These are phyloP conservation scores for Chlamydomonas schloesseri DNA, from an alignment of 139 green algal genomes.

Conservation along the genomic window DNA sequence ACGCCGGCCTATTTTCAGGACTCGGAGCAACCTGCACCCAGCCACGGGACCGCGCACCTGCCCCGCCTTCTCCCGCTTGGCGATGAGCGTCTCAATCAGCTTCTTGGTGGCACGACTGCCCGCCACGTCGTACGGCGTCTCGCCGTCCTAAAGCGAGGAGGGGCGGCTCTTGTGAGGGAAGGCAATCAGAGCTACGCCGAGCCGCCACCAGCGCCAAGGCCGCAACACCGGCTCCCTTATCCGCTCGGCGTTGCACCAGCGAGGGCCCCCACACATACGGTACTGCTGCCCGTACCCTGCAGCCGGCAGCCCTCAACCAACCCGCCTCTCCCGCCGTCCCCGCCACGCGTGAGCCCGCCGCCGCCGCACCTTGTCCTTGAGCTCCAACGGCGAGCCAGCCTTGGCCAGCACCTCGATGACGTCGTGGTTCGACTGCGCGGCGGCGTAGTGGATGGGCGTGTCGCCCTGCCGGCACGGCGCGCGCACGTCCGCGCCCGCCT, in stretches of 20 bases:
- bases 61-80: background rate
- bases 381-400: background rate
- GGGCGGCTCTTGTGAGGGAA: too few relatives aligned
- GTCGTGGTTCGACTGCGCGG: background rate
- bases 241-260: too few relatives aligned
- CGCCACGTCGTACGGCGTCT: conserved; percentile 10
- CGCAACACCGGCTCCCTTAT: background rate
- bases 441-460: background rate
- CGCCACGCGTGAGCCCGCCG: too few relatives aligned
- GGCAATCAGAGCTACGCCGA: background rate
- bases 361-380: background rate
- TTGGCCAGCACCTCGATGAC: background rate
- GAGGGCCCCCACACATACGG: too few relatives aligned
- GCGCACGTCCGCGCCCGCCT: background rate
- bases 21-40: too few relatives aligned
- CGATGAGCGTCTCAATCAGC: background rate
- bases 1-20: too few relatives aligned
- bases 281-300: background rate
- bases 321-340: too few relatives aligned
- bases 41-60: too few relatives aligned
- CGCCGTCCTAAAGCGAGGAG: background rate
- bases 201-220: background rate
- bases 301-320: too few relatives aligned
- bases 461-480: background rate
- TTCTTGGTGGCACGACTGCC: conserved; percentile 5